A percentile compares a stretch with the other conserved stretches of the same genome.
Conservation (phyloP, 2,329 filamentous ascomycete genomes). For the Cladophialophora carrionii region DNA sequence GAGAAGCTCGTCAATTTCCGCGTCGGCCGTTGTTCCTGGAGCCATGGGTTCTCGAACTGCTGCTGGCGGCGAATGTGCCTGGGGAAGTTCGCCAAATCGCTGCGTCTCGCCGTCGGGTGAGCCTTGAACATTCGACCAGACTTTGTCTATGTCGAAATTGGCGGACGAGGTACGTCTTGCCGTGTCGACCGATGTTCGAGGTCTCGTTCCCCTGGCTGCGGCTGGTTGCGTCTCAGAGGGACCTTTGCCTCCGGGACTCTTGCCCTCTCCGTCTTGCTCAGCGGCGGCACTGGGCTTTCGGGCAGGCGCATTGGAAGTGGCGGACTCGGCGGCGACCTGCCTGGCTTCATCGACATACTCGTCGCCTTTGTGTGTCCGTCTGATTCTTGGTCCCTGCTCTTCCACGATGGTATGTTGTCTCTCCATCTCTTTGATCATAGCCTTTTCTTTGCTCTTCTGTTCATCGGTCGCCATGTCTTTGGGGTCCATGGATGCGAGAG, state of each 20-base stretch:
- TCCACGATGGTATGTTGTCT: constrained; percentile 72
- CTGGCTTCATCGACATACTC: constrained; percentile 81
- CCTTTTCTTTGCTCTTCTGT: constrained; percentile 66
- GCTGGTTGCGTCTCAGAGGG: constrained; percentile 19
- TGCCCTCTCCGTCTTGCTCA: constrained; percentile 44
- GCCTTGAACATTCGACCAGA: constrained; percentile 72
- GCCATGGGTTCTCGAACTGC: constrained; percentile 42
- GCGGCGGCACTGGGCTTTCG: constrained; percentile 40
- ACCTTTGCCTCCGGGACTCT: constrained; percentile 38
- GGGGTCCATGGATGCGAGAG: constrained; percentile 81
- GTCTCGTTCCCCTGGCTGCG: constrained; percentile 38
- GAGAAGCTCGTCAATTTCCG: constrained; percentile 86
- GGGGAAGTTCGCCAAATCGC: constrained; percentile 52
- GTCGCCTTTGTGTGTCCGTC: constrained; percentile 92
- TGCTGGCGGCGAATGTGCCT: constrained; percentile 45
- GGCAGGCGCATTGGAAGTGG: constrained; percentile 52
- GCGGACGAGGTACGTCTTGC: constrained; percentile 58
- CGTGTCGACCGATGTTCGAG: constrained; percentile 44
- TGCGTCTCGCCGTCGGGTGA: constrained; percentile 49
- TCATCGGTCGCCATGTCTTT: constrained; percentile 93
- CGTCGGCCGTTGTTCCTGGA: constrained; percentile 66
- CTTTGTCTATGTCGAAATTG: constrained; percentile 81
- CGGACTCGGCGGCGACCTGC: constrained; percentile 52
- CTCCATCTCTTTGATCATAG: constrained; percentile 61
- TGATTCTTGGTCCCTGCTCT: constrained; percentile 74